Conservation (phyloP, 208 protist genomes). For the Leishmania tarentolae region DNA sequence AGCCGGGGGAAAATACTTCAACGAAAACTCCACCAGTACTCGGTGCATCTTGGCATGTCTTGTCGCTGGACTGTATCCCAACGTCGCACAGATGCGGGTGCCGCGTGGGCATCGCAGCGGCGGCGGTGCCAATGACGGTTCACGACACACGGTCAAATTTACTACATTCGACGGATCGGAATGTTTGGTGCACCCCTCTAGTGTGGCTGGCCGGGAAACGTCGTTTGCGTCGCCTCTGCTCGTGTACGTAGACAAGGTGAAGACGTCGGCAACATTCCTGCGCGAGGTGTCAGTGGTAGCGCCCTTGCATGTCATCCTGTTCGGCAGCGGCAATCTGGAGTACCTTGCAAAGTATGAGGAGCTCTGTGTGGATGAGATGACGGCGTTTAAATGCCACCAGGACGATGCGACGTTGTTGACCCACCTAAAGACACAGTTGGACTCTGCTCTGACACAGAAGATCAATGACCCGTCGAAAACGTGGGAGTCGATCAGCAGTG, state of each 20-base stretch:
- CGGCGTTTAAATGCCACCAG: constrained; percentile 73
- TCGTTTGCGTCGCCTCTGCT: constrained; percentile 77
- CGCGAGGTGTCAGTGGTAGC: constrained; percentile 90
- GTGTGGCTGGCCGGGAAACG: constrained; percentile 81
- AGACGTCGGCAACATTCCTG: constrained; percentile 93
- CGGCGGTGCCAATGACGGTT: constrained; percentile 1
- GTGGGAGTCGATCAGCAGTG: constrained; percentile 83
- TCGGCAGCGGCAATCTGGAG: constrained; percentile 84
- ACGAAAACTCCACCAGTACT: constrained; percentile 84
- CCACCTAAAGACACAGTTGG: constrained; percentile 84
- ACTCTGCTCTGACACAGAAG: constrained; percentile 83
- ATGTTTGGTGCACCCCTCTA: constrained; percentile 90
- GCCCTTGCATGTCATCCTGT: constrained; percentile 93
- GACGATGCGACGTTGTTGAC: constrained; percentile 83
- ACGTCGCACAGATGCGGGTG: constrained; percentile 77
- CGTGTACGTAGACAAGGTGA: constrained; percentile 95
- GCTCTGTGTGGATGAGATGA: constrained; percentile 83
- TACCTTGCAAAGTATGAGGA: constrained; percentile 82
- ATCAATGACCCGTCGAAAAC: constrained; percentile 84
- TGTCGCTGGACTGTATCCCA: constrained; percentile 96
- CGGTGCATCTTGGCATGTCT: constrained; percentile 90
- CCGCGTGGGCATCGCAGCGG: constrained; percentile 20
- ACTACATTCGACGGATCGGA: constrained; percentile 84
- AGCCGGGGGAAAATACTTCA: constrained; percentile 78
- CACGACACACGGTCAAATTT: constrained; percentile 27